Evolutionary conservation across 768 basidiomycete species (phyloP).

Genomic region (Multifurca ochricompacta): DNA sequence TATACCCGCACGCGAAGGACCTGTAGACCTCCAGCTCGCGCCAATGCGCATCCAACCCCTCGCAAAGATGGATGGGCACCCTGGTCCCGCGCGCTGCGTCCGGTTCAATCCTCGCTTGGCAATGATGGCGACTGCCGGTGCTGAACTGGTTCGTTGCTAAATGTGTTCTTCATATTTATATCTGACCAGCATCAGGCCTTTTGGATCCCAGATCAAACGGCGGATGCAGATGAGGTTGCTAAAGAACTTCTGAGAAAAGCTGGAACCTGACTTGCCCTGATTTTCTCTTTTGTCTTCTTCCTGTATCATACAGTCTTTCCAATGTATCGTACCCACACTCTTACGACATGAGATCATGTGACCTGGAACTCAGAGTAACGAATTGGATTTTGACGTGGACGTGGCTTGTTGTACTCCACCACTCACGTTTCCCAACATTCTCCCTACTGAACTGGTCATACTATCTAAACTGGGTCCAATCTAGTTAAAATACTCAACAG

Average conservation of each 20-base stretch:
- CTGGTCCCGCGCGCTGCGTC: constrained; percentile 78
- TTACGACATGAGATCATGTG: constrained; percentile 10
- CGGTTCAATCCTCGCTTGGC: constrained; percentile 83
- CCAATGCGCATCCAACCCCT: constrained; percentile 47
- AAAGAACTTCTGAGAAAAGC: constrained; percentile 59
- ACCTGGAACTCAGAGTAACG: background rate
- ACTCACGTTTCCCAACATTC: background rate
- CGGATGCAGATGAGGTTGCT: constrained; percentile 62
- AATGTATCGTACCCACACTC: background rate
- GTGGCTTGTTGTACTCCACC: background rate
- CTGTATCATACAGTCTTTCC: background rate
- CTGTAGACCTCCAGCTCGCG: constrained; percentile 46
- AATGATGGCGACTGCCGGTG: constrained; percentile 82
- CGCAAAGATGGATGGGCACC: constrained; percentile 63
- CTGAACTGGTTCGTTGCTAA: constrained; percentile 60
- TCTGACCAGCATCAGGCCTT: constrained; percentile 37
- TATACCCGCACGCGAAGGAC: constrained; percentile 43
- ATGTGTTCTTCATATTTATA: background rate
- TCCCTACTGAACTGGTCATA: background rate
- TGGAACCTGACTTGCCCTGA: constrained; percentile 14
- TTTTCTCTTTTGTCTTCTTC: background rate
- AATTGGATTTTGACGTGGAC: constrained; percentile 14
- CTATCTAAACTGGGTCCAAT: background rate
- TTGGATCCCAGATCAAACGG: constrained; percentile 61
- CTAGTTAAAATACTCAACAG: background rate